phyloP scores from a whole-genome alignment of 2,329 filamentous ascomycete species.

The Calonectria montana region DNA sequence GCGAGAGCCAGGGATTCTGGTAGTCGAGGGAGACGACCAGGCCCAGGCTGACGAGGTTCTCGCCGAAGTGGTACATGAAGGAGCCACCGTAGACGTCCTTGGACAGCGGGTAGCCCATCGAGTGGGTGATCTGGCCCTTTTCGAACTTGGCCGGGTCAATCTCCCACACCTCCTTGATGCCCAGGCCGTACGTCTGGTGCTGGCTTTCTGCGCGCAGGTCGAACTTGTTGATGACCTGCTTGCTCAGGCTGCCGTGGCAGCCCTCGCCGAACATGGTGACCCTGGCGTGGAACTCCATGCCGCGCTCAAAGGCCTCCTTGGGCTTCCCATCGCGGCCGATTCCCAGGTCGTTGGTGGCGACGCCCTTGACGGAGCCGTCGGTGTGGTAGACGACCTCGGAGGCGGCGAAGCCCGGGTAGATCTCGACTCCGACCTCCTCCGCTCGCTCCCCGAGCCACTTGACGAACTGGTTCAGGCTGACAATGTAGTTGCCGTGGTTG shows the following conservation, averaged over 20 bases:
- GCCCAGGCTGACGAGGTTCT: slow-evolving; percentile 93
- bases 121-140: slow-evolving; percentile 86
- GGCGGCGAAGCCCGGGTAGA: slow-evolving; percentile 96
- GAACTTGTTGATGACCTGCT: slow-evolving; percentile 95
- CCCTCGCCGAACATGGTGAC: slow-evolving; percentile 94
- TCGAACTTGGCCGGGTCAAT: slow-evolving; percentile 92
- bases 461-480: slow-evolving; percentile 93
- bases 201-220: slow-evolving; percentile 90
- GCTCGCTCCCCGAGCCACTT: slow-evolving; percentile 97
- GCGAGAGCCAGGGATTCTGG: slow-evolving; percentile 94
- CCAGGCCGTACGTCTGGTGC: slow-evolving; percentile 94
- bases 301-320: slow-evolving; percentile 92
- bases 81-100: slow-evolving; percentile 93
- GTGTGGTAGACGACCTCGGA: slow-evolving; percentile 89
- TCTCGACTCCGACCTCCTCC: slow-evolving; percentile 95
- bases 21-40: slow-evolving; percentile 96
- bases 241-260: slow-evolving; percentile 94
- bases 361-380: slow-evolving; percentile 91
- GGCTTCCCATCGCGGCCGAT: slow-evolving; percentile 84
- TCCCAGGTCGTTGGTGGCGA: slow-evolving; percentile 95
- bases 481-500: slow-evolving; percentile 97
- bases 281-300: slow-evolving; percentile 97
- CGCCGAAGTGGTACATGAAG: slow-evolving; percentile 99
- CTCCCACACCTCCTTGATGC: slow-evolving; percentile 98
- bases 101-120: slow-evolving; percentile 91